Evolutionary conservation across 1,284 basidiomycete genomes (phyloP), one percentile per base, ranked within the genome.

Genomic region (Sporisorium graminicola): DNA sequence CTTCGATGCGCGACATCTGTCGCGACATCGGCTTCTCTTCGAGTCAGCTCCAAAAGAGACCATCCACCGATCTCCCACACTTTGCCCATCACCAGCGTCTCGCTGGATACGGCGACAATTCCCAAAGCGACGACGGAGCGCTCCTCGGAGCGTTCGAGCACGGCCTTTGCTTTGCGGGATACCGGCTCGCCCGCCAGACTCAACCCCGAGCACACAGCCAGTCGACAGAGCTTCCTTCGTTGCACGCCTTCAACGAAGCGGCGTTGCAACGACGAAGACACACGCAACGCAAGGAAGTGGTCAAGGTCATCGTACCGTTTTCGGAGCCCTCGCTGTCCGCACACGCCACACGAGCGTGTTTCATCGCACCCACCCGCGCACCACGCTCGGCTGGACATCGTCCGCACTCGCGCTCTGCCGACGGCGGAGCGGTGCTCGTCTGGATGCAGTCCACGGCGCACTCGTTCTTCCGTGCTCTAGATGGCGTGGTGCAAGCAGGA

Each of bases 221-320:
- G 5, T 7, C 20, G 5, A 16, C 37, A 18, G 13, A 20, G 9
- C n/a, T 52, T 29, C 42, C 40, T 24, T 29, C 22, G 3, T 43
- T 60, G 16, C 61, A 60, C 12, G 49, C 67, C 14, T 54, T 70
- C 53, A n/a, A 58, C 8, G 53, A 35, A n/a, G n/a, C 33, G 1
- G 27, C 42, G 0, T 57, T 70, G 1, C 35, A 51, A 16, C 52
- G 27, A 27, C 61, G 61, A 16, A 57, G 57, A 40, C 63, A 56
- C 10, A 33, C 20, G 31, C 47, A 59, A 18, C 61, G 61, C 24
- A 64, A 66, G 24, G 59, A 71, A 47, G 67, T 72, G 14, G 73
- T 75, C 60, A 75, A 75, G 47, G 46, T 75, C 59, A 65, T 75
- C 37, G 24, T 75, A 3, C 73, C 73, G 2, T 65, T 75, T 27